A percentile compares a stretch with the other conserved stretches of the same genome.
Evolutionary conservation across 1,139 yeast genomes (phyloP).

Genomic region (Candida tropicalis): DNA sequence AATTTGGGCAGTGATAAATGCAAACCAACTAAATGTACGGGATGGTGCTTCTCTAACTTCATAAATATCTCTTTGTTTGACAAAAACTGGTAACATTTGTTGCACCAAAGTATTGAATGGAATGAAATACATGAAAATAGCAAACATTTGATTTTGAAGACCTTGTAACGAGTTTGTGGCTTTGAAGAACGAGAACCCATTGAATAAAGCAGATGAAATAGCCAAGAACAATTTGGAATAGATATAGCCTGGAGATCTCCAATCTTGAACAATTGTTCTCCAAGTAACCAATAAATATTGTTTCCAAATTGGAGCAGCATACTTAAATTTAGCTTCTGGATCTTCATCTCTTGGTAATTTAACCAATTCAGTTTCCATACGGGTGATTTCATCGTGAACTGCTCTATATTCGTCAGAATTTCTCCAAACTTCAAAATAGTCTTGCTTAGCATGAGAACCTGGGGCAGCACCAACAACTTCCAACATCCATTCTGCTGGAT

Average conservation of each 20-base stretch:
- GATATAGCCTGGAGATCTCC: slow-evolving; percentile 46
- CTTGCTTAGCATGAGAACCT: slow-evolving; percentile 35
- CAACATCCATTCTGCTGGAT: slow-evolving; percentile 61
- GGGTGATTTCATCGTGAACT: slow-evolving; percentile 25
- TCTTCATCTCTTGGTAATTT: slow-evolving; percentile 25
- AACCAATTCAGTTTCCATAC: slow-evolving; percentile 33
- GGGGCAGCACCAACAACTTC: slow-evolving; percentile 52
- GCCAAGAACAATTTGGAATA: slow-evolving; percentile 41
- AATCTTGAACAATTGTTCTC: slow-evolving; percentile 36
- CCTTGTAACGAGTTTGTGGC: slow-evolving; percentile 37
- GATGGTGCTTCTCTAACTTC: slow-evolving; percentile 39
- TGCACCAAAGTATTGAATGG: slow-evolving; percentile 55
- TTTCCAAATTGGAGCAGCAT: slow-evolving; percentile 25
- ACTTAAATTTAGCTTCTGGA: slow-evolving; percentile 24
- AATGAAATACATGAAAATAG: slow-evolving; percentile 54
- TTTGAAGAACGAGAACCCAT: slow-evolving; percentile 47
- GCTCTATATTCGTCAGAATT: slow-evolving; percentile 28
- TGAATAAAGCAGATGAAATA: slow-evolving; percentile 41
- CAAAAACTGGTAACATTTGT: slow-evolving; percentile 42
- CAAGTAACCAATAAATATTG: slow-evolving; percentile 26
- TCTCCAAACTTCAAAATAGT: slow-evolving; percentile 37
- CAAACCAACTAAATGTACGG: slow-evolving; percentile 29
- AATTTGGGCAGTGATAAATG: slow-evolving; percentile 59
- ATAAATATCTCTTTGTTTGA: slow-evolving; percentile 34
- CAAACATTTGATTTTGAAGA: slow-evolving; percentile 49